phyloP scores from a whole-genome alignment of 805 yeast species.

The Barnettozyma populi region DNA sequence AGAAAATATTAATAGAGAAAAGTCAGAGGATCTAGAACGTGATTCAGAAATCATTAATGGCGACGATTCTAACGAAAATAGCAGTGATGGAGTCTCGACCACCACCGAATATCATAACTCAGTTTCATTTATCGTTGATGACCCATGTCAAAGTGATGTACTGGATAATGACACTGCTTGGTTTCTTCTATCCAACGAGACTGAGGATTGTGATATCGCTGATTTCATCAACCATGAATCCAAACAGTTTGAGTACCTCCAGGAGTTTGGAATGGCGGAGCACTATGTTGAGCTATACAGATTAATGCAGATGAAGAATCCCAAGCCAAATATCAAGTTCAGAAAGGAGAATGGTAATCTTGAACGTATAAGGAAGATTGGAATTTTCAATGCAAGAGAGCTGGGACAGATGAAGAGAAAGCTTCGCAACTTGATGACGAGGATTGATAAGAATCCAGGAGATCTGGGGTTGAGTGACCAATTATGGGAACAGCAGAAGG shows the following conservation, averaged over 20 bases:
- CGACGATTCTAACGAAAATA: neutral
- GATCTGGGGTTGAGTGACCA: neutral
- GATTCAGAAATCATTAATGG: neutral
- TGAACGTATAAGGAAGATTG: neutral
- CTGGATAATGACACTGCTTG: constrained; percentile 14
- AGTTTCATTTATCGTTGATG: constrained; percentile 7
- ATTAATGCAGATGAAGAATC: neutral
- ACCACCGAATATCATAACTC: neutral
- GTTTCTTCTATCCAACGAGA: constrained; percentile 10
- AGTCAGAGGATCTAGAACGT: neutral
- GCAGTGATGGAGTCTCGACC: neutral
- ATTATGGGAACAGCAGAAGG: neutral
- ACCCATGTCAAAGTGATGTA: constrained; percentile 4
- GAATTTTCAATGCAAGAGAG: neutral
- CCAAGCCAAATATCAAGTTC: neutral
- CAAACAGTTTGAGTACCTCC: neutral
- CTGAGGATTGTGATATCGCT: constrained; percentile 4
- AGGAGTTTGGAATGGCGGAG: constrained; percentile 1
- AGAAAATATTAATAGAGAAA: too few species aligned
- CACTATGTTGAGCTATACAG: neutral
- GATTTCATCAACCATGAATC: neutral
- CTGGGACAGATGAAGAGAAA: neutral
- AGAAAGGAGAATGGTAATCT: neutral
- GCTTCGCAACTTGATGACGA: neutral
- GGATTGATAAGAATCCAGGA: neutral